A percentile compares a stretch with the other conserved stretches of the same genome.
These are phyloP conservation scores for Beauveria asiatica DNA, from an alignment of 2,329 filamentous ascomycete species.

Conservation along the genomic window DNA sequence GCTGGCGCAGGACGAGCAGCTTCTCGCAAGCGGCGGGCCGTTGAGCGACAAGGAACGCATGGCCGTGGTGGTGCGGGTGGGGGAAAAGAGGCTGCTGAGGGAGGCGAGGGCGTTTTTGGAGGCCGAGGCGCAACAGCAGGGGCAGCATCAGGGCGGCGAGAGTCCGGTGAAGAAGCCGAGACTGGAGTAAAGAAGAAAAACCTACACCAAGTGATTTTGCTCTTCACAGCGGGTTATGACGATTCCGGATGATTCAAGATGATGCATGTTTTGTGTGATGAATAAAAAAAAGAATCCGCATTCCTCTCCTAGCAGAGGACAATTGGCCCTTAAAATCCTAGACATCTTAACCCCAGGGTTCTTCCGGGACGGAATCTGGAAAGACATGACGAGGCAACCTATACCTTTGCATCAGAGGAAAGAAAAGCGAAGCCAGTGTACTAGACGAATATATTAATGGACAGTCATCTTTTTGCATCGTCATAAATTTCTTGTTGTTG, in stretches of 20 bases:
- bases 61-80: slow-evolving; percentile 59
- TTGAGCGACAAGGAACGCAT: slow-evolving; percentile 38
- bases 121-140: slow-evolving; percentile 16
- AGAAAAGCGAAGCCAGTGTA: not conserved
- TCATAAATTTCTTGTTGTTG: not conserved
- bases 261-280: not conserved
- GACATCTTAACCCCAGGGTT: not conserved
- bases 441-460: not conserved
- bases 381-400: not conserved
- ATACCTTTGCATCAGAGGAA: not conserved
- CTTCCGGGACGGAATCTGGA: not conserved
- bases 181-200: not conserved
- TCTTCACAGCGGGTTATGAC: not conserved
- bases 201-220: not conserved
- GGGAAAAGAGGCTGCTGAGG: slow-evolving; percentile 61
- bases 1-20: slow-evolving; percentile 30
- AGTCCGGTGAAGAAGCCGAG: slow-evolving; percentile 14
- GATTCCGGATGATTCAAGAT: not conserved
- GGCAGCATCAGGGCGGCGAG: slow-evolving; percentile 24
- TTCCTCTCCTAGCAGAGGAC: slow-evolving; percentile 5
- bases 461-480: not conserved
- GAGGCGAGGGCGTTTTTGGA: slow-evolving; percentile 37
- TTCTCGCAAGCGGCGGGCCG: slow-evolving; percentile 22
- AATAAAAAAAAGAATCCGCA: not conserved
- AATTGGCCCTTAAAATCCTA: not conserved